phyloP scores from a whole-genome alignment of 2,329 filamentous ascomycete genomes.

The Cordyceps militaris region DNA sequence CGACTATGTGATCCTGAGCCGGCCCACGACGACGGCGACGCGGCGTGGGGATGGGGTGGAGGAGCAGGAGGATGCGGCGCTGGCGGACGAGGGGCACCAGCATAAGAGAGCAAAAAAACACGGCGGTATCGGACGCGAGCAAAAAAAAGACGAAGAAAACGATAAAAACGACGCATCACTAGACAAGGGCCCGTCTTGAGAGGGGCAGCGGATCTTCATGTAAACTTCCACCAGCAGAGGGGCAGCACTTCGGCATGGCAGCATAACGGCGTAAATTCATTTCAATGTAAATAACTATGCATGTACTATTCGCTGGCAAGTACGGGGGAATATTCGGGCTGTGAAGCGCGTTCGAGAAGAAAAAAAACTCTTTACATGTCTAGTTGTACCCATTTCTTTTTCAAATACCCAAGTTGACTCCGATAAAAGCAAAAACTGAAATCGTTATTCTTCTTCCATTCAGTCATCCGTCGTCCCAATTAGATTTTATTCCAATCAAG shows the following conservation, averaged over 20 bases:
- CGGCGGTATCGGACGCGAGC: no score
- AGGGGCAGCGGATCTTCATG: neutral
- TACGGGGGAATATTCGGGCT: conserved; percentile 13
- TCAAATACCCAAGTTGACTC: conserved; percentile 11
- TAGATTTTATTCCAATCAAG: conserved; percentile 43
- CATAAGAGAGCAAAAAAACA: neutral
- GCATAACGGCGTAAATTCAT: conserved; percentile 11
- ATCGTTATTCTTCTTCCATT: conserved; percentile 3
- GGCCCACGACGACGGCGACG: neutral
- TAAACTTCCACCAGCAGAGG: neutral
- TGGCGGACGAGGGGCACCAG: neutral
- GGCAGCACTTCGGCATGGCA: conserved; percentile 12
- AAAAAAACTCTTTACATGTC: conserved; percentile 13
- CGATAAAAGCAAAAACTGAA: conserved; percentile 3
- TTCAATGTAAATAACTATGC: conserved; percentile 2
- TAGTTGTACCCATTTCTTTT: conserved; percentile 6
- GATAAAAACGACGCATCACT: neutral
- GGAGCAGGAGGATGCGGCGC: neutral
- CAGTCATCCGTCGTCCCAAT: conserved; percentile 2
- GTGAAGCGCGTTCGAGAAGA: conserved; percentile 8
- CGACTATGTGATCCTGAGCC: conserved; percentile 55
- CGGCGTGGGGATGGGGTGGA: neutral
- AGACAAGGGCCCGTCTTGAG: neutral
- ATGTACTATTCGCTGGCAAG: conserved; percentile 15
- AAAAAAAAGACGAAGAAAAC: neutral